Base-by-base conservation (phyloP, 495 filamentous ascomycete genomes). In the Podospora appendiculata region DNA sequence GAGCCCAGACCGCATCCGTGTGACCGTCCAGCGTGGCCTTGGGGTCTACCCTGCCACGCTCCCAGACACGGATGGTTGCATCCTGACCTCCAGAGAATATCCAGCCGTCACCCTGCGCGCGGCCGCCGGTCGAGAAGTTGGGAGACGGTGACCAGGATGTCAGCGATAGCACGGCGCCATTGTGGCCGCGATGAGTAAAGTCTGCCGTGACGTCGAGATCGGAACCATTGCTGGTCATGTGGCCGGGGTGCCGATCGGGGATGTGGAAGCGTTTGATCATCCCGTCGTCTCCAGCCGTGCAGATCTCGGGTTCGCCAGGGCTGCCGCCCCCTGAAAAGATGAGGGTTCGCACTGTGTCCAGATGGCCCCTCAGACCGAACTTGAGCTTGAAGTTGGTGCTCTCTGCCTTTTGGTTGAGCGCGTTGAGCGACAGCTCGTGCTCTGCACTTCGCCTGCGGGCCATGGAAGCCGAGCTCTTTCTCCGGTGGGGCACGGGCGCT, bases 11-110 rank as follows among this genome's bases (percentile, higher is more conserved):
- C 6, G 90, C 89, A 69, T 97, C 93, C 1, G 86, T 95, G 61
- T 98, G 93, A 6, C 90, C 91, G 54, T 95, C 88, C 18, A 98
- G 72, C 1, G 92, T 98, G 4, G 90, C 92, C 66, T 97, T 96
- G 6, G 92, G 90, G 65, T 96, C 94, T 39, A 98, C 89, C 38
- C 90, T 74, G 10, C 92, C 92, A 13, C 89, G 76, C 71, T 97
- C 91, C 93, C 93, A 98, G 2, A 97, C 89, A 25, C 90, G 80
- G 16, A 98, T 81, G 9, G 90, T 94, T 4, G 90, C 82, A 66
- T 98, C 93, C 62, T 95, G 89, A 4, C 93, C 93, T 41, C 94
- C 93, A 14, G 91, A 96, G 68, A 98, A 97, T 38, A 98, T 86
- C 93, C 94, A 97, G 6, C 94, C 94, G 57, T 96, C 91, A 16